Evolutionary conservation across 2,329 filamentous ascomycete genomes (phyloP), one percentile per base, ranked within the genome.

Genomic region (Pseudogymnoascus sp.): DNA sequence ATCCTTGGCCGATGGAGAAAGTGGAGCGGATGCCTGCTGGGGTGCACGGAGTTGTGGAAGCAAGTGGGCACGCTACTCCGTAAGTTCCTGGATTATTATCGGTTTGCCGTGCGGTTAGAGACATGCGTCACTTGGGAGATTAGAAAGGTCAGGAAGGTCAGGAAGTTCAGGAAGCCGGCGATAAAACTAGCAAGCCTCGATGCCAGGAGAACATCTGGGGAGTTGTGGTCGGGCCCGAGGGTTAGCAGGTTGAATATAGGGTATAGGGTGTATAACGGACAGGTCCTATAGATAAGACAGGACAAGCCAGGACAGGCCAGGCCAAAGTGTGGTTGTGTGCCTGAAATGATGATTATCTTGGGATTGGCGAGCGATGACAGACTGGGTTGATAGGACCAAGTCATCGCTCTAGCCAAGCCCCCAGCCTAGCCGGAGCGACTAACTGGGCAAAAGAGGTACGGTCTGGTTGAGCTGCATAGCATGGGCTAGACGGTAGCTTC

Each of bases 81-180:
- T 56, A 56, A 56, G 49, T 56, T 56, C 49, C 16, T 56, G 28
- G 49, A 56, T 56, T 56, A 56, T 56, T 56, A 23, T 56, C 49
- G 49, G 28, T 56, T 56, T 56, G 49, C 28, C 25, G 49, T 56
- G 25, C 49, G 25, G 49, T 56, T 56, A 56, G 49, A 56, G 49
- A 56, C 49, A 56, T 56, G 49, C 49, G 49, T 56, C 49, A 56
- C 49, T 56, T 56, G 49, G 28, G 49, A 56, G 46, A 53, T 53
- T 53, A 53, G 25, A 16, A 53, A 16, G 23, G 28, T 31, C 31
- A 34, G 49, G 28, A 31, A 53, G 25, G 25, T 49, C 25, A 49
- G 23, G 11, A 49, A n/a, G 23, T 16, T 23, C 42, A 46, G 49
- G 49, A 56, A 34, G 49, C 49, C 16, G 49, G 28, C 49, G 28